Evolutionary conservation across 805 yeast species (phyloP).

Genomic region (Saccharomycopsis fibuligera): DNA sequence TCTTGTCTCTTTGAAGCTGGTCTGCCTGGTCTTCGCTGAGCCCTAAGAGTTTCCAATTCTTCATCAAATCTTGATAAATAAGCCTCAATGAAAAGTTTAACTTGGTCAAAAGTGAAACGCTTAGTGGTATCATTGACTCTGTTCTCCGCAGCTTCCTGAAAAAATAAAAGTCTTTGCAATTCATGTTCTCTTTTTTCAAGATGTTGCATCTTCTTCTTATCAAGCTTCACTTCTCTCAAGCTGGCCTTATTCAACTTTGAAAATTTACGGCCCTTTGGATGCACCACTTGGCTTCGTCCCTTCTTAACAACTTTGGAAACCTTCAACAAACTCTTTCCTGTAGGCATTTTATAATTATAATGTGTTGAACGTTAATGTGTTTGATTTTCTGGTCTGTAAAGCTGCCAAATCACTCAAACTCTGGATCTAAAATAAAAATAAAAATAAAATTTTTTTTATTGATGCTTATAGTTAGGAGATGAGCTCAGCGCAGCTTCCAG

Average conservation of each 20-base stretch:
- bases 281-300: constrained; percentile 49
- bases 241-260: constrained; percentile 83
- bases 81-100: constrained; percentile 52
- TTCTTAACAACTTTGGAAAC: constrained; percentile 54
- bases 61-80: constrained; percentile 67
- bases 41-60: constrained; percentile 58
- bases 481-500: too few relatives aligned
- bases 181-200: constrained; percentile 56
- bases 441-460: too few relatives aligned
- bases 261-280: constrained; percentile 86
- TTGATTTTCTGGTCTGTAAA: too few relatives aligned
- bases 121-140: constrained; percentile 34
- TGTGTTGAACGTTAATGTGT: too few relatives aligned
- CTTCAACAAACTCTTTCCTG: constrained; percentile 59
- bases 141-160: constrained; percentile 49
- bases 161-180: constrained; percentile 47
- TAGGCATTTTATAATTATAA: constrained; percentile 47
- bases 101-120: constrained; percentile 49
- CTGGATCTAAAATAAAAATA: too few relatives aligned
- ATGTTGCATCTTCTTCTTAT: constrained; percentile 49
- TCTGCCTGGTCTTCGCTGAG: constrained; percentile 77
- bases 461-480: too few relatives aligned
- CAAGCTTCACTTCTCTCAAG: constrained; percentile 68
- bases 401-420: too few relatives aligned
- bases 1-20: constrained; percentile 72